Evolutionary conservation across 305 asterid genomes (phyloP).

Genomic region (Andrographis paniculata): DNA sequence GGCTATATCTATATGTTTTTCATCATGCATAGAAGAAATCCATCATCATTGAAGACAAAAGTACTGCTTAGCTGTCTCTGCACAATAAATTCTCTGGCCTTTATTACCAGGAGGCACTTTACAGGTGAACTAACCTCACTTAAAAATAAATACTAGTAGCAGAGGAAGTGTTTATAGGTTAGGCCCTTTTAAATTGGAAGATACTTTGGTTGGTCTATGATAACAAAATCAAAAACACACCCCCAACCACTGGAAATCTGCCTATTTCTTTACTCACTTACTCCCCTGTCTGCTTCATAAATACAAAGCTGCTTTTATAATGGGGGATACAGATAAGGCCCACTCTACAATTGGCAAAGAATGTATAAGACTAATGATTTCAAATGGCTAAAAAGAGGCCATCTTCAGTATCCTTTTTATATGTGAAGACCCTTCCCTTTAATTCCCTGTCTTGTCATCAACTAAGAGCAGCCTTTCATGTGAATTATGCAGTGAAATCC

Average conservation of each 20-base stretch:
- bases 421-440: constrained; percentile 26
- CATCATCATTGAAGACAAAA: constrained; percentile 31
- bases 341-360: constrained; percentile 62
- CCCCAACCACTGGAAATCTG: constrained; percentile 27
- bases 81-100: constrained; percentile 53
- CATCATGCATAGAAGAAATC: constrained; percentile 17
- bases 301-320: constrained; percentile 46
- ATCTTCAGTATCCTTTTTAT: constrained; percentile 29
- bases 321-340: constrained; percentile 47
- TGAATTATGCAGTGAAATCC: constrained; percentile 68
- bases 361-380: constrained; percentile 48
- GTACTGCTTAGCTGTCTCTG: constrained; percentile 46
- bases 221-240: constrained; percentile 2
- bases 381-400: constrained; percentile 34
- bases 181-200: constrained; percentile 28
- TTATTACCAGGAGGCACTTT: constrained; percentile 42
- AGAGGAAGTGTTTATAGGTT: constrained; percentile 9
- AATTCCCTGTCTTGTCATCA: constrained; percentile 57
- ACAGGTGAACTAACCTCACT: constrained; percentile 43
- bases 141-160: background rate
- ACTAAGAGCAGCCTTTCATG: constrained; percentile 75
- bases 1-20: constrained; percentile 15
- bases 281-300: constrained; percentile 59
- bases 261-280: constrained; percentile 27
- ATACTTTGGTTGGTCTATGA: constrained; percentile 26